phyloP scores from a whole-genome alignment of 768 basidiomycete species.

The Termitomyces sp. region DNA sequence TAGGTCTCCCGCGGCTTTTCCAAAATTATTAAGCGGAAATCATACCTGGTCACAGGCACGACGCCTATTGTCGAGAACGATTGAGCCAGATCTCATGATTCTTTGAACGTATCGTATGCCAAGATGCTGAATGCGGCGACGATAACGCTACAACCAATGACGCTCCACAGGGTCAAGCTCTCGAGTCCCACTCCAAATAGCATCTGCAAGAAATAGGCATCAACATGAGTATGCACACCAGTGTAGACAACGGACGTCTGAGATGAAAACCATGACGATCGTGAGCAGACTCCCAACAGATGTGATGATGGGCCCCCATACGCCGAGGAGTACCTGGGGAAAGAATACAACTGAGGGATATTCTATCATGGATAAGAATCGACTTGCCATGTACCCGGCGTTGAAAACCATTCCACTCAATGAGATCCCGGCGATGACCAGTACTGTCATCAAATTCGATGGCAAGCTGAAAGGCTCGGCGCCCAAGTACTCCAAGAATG shows the following conservation, averaged over 20 bases:
- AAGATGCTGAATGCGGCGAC: conserved; percentile 79
- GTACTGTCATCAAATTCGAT: conserved; percentile 31
- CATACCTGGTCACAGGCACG: background rate
- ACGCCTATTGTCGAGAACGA: background rate
- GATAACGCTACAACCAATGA: conserved; percentile 75
- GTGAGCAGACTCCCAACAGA: conserved; percentile 94
- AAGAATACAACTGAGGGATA: conserved; percentile 2
- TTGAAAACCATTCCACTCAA: conserved; percentile 74
- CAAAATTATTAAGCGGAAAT: background rate
- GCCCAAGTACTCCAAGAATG: conserved; percentile 60
- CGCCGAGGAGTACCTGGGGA: conserved; percentile 64
- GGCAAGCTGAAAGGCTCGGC: conserved; percentile 69
- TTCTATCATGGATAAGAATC: background rate
- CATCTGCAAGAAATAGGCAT: conserved; percentile 19
- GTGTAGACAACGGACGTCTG: conserved; percentile 47
- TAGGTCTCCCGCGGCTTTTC: background rate
- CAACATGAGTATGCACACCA: background rate
- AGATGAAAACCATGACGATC: conserved; percentile 80
- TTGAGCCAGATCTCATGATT: conserved; percentile 18
- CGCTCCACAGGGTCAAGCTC: conserved; percentile 62
- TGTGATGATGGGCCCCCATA: conserved; percentile 85
- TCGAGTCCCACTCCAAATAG: conserved; percentile 60
- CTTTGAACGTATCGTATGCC: conserved; percentile 58
- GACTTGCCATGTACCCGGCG: conserved; percentile 74
- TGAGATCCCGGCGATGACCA: conserved; percentile 64